Base-by-base conservation (phyloP, 148 eudicot species). In the Vaccinium myrtillus region DNA sequence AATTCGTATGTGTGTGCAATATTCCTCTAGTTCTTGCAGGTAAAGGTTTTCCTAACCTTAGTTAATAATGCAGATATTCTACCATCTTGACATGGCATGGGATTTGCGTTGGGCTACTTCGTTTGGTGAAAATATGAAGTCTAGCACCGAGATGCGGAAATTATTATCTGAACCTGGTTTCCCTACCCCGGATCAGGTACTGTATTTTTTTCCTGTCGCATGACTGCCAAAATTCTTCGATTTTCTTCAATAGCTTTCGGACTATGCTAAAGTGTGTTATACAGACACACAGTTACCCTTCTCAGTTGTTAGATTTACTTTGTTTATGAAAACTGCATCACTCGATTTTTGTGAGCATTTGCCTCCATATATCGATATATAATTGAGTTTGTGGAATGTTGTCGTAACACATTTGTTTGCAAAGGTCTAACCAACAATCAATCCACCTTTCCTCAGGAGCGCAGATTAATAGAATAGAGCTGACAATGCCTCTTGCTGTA, bases 31-130 rank as follows among this genome's bases (percentile, higher is more conserved):
- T 55, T 46, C 12, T 80, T 74, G 65, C 19, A 48, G 50, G 32
- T 25, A 58, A 75, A 16, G 21, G 32, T 74, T 83, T 36, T 55
- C 12, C 15, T 83, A 36, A 36, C 65, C 56, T 30, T 46, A 18
- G 43, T 27, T 70, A 6, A 49, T 51, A 78, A 80, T 80, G 85
- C 91, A 97, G 99, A 92, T 93, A 67, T 91, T 97, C 85, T 90
- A 93, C 88, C 99, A 97, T 87, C 91, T 97, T 85, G 94, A 96
- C 71, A 88, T 89, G 89, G 92, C 98, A 75, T 97, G 99, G 99
- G 91, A 90, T 88, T 90, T 93, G 78, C 91, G 99, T 36, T 97
- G 99, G 99, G 80, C 74, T 30, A 80, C 88, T 43, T 86, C 88
- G 56, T 88, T 86, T 8, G 30, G 53, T 88, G 84, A 71, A 79